These are phyloP conservation scores for Pythium utonaiense DNA, from an alignment of 352 stramenopile species.

Conservation along the genomic window DNA sequence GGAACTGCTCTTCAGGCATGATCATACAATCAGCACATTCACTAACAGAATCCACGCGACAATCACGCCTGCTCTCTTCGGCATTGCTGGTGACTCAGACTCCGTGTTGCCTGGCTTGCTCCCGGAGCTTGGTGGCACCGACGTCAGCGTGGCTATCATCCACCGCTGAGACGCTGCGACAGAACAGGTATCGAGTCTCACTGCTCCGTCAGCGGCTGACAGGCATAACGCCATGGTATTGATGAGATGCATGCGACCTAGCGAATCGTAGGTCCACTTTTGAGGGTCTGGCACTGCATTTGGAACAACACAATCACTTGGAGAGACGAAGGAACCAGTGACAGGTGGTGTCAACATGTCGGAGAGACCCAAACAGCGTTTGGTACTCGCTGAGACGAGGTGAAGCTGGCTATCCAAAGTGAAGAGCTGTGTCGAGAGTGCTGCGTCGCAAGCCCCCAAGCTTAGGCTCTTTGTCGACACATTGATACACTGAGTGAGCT, in stretches of 20 bases:
- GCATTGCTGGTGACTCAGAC: not conserved
- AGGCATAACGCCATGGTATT: not conserved
- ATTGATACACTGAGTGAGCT: conserved; percentile 12
- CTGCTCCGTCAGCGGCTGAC: not conserved
- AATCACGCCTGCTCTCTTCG: no score
- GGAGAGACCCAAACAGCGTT: not conserved
- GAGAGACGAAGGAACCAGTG: not conserved
- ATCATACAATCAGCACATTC: no score
- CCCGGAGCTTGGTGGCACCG: not conserved
- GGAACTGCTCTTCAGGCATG: no score
- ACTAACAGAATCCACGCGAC: no score
- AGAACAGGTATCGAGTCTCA: conserved; percentile 1
- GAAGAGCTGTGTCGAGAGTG: conserved; percentile 5
- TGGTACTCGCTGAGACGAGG: not conserved
- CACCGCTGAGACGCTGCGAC: conserved; percentile 1
- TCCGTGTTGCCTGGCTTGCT: not conserved
- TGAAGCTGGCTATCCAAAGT: conserved; percentile 1
- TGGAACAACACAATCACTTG: not conserved
- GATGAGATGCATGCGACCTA: conserved; percentile 7
- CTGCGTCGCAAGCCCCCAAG: conserved; percentile 3
- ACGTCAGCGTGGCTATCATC: conserved; percentile 6
- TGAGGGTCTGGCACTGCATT: not conserved
- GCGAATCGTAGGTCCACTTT: conserved; percentile 16
- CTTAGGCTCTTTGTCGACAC: not conserved
- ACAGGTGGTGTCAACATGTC: not conserved